phyloP scores from a whole-genome alignment of 192 early-diverging fungal species.

The Coemansia sp. region DNA sequence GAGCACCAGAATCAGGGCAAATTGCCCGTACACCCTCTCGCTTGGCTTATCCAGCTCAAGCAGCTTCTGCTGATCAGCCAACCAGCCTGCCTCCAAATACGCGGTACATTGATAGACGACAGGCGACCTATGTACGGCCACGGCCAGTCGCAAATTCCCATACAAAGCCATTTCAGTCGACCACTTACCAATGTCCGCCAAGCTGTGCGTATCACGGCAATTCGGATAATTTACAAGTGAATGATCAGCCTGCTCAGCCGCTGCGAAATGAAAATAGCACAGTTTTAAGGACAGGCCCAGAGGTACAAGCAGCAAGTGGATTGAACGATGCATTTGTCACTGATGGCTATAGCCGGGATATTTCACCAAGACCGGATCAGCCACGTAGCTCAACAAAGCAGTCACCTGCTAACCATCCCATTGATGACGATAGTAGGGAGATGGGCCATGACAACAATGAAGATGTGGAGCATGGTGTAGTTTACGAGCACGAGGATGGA shows the following conservation, averaged over 20 bases:
- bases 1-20: not conserved
- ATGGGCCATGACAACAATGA: not conserved
- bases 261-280: not conserved
- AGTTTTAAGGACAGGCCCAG: not conserved
- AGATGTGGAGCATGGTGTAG: not conserved
- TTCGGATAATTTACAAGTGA: not conserved
- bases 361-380: constrained; percentile 1
- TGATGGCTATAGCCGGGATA: constrained; percentile 6
- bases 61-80: not conserved
- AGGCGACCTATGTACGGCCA: not conserved
- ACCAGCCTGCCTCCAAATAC: not conserved
- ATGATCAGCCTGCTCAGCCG: not conserved
- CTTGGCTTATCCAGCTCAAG: not conserved
- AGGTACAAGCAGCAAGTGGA: not conserved
- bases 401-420: not conserved
- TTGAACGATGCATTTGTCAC: constrained; percentile 2
- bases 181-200: constrained; percentile 7
- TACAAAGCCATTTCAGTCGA: not conserved
- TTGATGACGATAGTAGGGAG: constrained; percentile 4
- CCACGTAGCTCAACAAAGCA: not conserved
- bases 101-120: not conserved
- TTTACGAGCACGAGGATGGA: not conserved
- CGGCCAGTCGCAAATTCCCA: not conserved
- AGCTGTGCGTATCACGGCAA: constrained; percentile 3
- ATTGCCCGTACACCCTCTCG: constrained; percentile 1